Evolutionary conservation across 176 grass and related monocot genomes (phyloP).

Genomic region (Carex kokanica): DNA sequence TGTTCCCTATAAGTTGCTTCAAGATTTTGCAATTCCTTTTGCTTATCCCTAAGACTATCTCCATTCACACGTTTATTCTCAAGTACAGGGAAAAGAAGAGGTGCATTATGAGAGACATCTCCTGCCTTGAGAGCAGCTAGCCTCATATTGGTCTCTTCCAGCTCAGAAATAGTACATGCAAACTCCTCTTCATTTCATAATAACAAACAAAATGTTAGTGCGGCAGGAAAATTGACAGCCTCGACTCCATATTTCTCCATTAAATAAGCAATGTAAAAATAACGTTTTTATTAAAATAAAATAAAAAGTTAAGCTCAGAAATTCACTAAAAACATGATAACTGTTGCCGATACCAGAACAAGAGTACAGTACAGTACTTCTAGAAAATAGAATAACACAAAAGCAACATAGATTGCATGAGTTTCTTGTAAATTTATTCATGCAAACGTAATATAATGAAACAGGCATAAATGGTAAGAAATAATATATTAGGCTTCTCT

Average conservation of each 20-base stretch:
- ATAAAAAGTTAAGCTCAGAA: not conserved
- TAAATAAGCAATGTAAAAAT: not conserved
- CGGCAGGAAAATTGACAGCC: not conserved
- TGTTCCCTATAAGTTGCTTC: conserved; percentile 66
- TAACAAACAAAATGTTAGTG: conserved; percentile 9
- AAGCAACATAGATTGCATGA: not conserved
- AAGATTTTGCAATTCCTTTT: conserved; percentile 74
- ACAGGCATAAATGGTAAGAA: not conserved
- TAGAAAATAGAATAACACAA: not conserved
- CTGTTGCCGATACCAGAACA: not conserved
- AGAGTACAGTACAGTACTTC: not conserved
- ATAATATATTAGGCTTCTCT: not conserved
- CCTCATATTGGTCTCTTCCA: conserved; percentile 66
- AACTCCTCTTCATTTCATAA: conserved; percentile 67
- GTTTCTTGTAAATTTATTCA: not conserved
- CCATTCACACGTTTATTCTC: conserved; percentile 50
- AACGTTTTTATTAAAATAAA: not conserved
- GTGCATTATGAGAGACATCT: conserved; percentile 53
- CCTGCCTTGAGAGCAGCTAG: conserved; percentile 59
- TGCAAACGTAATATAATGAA: not conserved
- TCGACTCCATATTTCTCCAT: not conserved
- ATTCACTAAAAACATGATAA: not conserved
- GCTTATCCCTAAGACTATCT: conserved; percentile 61
- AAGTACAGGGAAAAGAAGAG: conserved; percentile 47
- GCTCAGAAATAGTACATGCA: conserved; percentile 48